Evolutionary conservation across 768 basidiomycete species (phyloP), one percentile per base, ranked within the genome.

Genomic region (Leccinum truebloodii): DNA sequence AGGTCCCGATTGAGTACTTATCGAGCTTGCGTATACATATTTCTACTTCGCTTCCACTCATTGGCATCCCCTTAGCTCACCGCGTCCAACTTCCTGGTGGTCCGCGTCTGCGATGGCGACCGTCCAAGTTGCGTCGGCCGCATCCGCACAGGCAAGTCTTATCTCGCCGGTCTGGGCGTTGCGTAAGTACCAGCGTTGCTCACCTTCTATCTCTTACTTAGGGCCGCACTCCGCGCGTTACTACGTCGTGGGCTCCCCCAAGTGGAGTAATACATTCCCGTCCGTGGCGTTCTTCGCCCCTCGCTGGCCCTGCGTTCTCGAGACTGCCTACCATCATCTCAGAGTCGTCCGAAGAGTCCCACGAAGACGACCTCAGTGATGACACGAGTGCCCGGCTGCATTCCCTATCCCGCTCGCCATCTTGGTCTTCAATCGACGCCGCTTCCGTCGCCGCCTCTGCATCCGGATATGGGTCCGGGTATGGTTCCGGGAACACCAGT

Each of bases 241-340:
- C 56, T 30, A 12, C 61, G 24, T 12, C 60, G 4, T 63, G 60
- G 59, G 34, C 59, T 18, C 60, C 60, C 16, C 46, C 64, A 14
- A 41, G 41, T n/a, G 60, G 57, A 13, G 18, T 51, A 12, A 51
- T 58, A 26, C 59, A 65, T 6, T 60, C 73, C 8, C 73, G 72
- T 3, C 72, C 72, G 4, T 58, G 69, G 60, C 72, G 72, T 14
- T 73, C 72, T 13, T 73, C 72, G 0, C 72, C 72, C 0, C 72
- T 73, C 44, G 66, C 73, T 0, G 54, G 71, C 1, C 65, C 64
- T 34, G 71, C 26, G 3, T 65, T 73, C 16, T 73, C 70, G 9
- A 73, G 62, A 0, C 59, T 68, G 7, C 68, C 72, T 0, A 66
- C 71, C 48, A 63, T 64, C 37, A 64, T 65, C 57, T 63, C 65